phyloP scores from a whole-genome alignment of 164 flowering plant species.

The Houttuynia cordata region DNA sequence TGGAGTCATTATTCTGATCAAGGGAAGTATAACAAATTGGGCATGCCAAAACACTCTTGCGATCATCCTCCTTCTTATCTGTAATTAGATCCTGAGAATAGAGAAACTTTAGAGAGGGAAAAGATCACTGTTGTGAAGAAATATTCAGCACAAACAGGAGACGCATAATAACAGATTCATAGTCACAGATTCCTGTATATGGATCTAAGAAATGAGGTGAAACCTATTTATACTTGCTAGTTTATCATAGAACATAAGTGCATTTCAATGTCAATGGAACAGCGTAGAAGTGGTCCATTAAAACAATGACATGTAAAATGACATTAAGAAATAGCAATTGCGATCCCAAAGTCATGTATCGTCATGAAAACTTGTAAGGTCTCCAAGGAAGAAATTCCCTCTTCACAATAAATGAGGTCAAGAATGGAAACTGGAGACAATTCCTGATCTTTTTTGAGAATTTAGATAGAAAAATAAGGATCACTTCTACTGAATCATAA shows the following conservation, averaged over 20 bases:
- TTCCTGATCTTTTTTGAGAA: too few relatives aligned
- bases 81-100: slow-evolving; percentile 26
- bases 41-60: slow-evolving; percentile 47
- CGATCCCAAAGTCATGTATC: too few relatives aligned
- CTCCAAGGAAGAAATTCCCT: too few relatives aligned
- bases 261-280: background rate
- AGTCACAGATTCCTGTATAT: background rate
- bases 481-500: too few relatives aligned
- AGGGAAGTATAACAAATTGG: slow-evolving; percentile 59
- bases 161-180: background rate
- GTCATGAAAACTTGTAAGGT: too few relatives aligned
- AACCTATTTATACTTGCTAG: background rate
- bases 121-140: background rate
- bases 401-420: too few relatives aligned
- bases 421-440: too few relatives aligned
- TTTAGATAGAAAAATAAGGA: too few relatives aligned
- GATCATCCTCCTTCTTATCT: slow-evolving; percentile 16
- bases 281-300: background rate
- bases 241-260: background rate
- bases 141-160: background rate
- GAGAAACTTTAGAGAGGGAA: background rate
- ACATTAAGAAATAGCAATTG: too few relatives aligned
- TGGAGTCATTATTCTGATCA: slow-evolving; percentile 18
- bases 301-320: too few relatives aligned
- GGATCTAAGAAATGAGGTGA: background rate